Evolutionary conservation across 192 early-diverging fungal genomes (phyloP).

Genomic region (Phlyctochytrium arcticum): DNA sequence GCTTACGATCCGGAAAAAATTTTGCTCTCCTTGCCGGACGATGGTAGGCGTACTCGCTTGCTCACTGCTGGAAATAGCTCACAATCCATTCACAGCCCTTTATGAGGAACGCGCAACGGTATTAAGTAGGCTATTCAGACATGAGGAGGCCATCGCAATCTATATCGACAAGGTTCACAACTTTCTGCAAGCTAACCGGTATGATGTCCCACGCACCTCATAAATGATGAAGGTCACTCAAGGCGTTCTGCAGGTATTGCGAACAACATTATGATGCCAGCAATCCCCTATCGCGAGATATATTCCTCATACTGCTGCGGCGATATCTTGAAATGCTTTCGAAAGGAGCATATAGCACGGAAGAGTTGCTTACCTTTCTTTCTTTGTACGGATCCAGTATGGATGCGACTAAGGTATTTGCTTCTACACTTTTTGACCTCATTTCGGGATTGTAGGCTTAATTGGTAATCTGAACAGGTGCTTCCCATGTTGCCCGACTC

Average conservation of each 20-base stretch:
- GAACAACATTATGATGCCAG: slow-evolving; percentile 30
- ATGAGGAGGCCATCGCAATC: slow-evolving; percentile 79
- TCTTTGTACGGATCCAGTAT: slow-evolving; percentile 65
- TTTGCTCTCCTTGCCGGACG: slow-evolving; percentile 68
- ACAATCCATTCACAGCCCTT: slow-evolving; percentile 54
- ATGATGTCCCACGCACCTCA: too few species aligned
- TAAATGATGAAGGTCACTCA: background rate
- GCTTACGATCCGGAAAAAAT: slow-evolving; percentile 74
- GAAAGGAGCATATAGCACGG: slow-evolving; percentile 39
- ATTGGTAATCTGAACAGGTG: slow-evolving; percentile 25
- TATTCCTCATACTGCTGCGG: slow-evolving; percentile 62
- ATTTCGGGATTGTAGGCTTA: background rate
- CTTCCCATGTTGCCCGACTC: slow-evolving; percentile 45
- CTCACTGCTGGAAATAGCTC: background rate
- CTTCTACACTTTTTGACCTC: background rate
- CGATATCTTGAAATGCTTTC: slow-evolving; percentile 54
- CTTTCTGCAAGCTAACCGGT: slow-evolving; percentile 51
- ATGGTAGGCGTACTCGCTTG: slow-evolving; percentile 39
- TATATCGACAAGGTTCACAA: slow-evolving; percentile 76
- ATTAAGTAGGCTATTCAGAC: slow-evolving; percentile 76
- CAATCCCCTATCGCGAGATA: slow-evolving; percentile 20
- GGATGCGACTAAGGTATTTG: slow-evolving; percentile 47
- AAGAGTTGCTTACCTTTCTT: slow-evolving; percentile 57
- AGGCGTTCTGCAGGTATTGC: slow-evolving; percentile 28
- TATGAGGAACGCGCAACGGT: slow-evolving; percentile 80